A percentile compares a stretch with the other conserved stretches of the same genome.
phyloP scores from a whole-genome alignment of 1,284 basidiomycete genomes.

The Mycosarcoma mackinlayi region DNA sequence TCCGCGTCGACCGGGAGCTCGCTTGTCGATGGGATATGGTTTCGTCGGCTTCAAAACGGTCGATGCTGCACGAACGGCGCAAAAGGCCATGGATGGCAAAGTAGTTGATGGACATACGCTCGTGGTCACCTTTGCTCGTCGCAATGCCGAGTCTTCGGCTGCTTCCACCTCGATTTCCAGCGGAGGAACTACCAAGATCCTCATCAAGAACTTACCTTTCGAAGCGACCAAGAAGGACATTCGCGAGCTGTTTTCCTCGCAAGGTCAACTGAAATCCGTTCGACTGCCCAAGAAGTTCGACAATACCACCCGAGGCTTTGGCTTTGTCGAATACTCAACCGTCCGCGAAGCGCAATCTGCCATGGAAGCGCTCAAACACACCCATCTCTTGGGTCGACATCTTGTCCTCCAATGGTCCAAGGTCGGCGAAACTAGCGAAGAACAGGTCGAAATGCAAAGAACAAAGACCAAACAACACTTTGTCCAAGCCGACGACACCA shows the following conservation, averaged over 20 bases:
- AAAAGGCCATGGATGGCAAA: slow-evolving; percentile 82
- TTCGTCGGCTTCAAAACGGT: slow-evolving; percentile 89
- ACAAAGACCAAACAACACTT: slow-evolving; percentile 43
- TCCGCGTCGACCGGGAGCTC: slow-evolving; percentile 69
- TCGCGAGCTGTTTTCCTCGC: slow-evolving; percentile 78
- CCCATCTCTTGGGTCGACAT: slow-evolving; percentile 94
- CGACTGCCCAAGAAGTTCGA: slow-evolving; percentile 78
- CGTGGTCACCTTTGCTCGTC: slow-evolving; percentile 85
- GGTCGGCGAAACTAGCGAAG: slow-evolving; percentile 63
- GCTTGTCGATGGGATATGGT: slow-evolving; percentile 91
- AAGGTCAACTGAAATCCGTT: slow-evolving; percentile 77
- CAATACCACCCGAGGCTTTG: slow-evolving; percentile 79
- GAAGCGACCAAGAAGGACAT: slow-evolving; percentile 94
- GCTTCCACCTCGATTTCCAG: slow-evolving; percentile 75
- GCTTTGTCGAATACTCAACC: slow-evolving; percentile 80
- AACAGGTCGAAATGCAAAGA: slow-evolving; percentile 49
- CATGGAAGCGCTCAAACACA: slow-evolving; percentile 77
- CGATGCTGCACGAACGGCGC: slow-evolving; percentile 80
- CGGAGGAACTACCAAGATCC: slow-evolving; percentile 71
- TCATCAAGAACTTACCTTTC: slow-evolving; percentile 98
- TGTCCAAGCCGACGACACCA: slow-evolving; percentile 1
- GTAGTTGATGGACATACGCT: slow-evolving; percentile 88
- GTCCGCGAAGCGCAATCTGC: slow-evolving; percentile 61
- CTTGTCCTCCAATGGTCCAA: slow-evolving; percentile 90
- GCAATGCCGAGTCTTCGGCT: slow-evolving; percentile 76